Base-by-base conservation (phyloP, 2,329 filamentous ascomycete species). In the Sclerotinia subarctica region DNA sequence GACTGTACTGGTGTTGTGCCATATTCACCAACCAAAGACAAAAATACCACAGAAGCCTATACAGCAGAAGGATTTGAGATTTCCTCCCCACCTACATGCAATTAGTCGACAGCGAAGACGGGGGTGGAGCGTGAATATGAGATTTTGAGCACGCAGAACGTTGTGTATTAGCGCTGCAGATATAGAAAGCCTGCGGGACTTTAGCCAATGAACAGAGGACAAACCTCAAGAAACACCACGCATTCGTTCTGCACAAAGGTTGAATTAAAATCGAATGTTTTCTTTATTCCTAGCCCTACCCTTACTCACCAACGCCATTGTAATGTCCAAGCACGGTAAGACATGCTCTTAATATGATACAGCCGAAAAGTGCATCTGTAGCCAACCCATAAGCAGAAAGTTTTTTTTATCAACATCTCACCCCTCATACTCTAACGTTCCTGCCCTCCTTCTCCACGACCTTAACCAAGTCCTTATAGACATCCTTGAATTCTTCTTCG, bases 381-480 rank as follows among this genome's bases (percentile, higher is more conserved):
- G 56, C 64, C 47, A 67, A 60, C 35, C 64, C 57, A 62, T 42
- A 63, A 54, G 32, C 47, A 64, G 47, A 52, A 64, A 53, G 21
- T 42, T 53, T 53, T 67, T 57, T 62, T 57, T 44, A 29, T 32
- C 42, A 38, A 44, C 24, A 24, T 24, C 46, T 32, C 47, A 29
- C 35, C 38, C 15, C 62, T 70, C 72, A 78, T 54, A 77, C 73
- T 67, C 75, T 71, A n/a, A 78, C 76, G 69, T 84, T 87, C 73
- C 80, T 79, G 74, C 82, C 82, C 82, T 90, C 86, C 82, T 90
- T 90, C 81, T 89, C 84, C 67, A 87, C 83, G 62, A 88, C 81
- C 83, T 90, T 90, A 73, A 87, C 83, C 68, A 90, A 80, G 68
- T 88, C 85, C 77, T 86, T 84, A 79, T 89, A 90, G 57, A 83